phyloP scores from a whole-genome alignment of 129 eudicot genomes.

The Solidago caesia region DNA sequence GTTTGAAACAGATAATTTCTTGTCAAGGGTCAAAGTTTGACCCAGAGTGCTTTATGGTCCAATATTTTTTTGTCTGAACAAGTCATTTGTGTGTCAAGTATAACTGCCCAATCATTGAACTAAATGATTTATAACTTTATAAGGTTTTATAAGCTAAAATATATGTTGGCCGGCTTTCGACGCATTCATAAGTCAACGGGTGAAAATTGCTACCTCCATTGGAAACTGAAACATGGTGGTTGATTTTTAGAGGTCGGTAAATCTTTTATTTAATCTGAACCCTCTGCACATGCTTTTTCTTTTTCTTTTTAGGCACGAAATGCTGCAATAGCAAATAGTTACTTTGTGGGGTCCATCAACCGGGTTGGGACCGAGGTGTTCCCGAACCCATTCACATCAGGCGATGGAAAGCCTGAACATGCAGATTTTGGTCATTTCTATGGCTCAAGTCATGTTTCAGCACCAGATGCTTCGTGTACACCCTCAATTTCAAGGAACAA shows the following conservation, averaged over 20 bases:
- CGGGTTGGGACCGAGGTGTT: constrained; percentile 95
- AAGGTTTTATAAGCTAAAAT: too few species aligned
- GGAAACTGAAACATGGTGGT: background rate
- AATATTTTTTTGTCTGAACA: too few species aligned
- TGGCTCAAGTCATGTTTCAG: constrained; percentile 90
- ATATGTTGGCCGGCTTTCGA: too few species aligned
- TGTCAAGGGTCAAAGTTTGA: too few species aligned
- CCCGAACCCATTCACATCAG: constrained; percentile 95
- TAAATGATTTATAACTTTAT: too few species aligned
- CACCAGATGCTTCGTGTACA: constrained; percentile 93
- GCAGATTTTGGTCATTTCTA: constrained; percentile 96
- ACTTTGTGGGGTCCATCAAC: constrained; percentile 90
- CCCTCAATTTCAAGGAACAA: constrained; percentile 82
- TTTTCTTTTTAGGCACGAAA: constrained; percentile 71
- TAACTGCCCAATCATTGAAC: too few species aligned
- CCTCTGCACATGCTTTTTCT: background rate
- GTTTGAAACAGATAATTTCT: too few species aligned
- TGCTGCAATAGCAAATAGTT: constrained; percentile 97
- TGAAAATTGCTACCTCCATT: too few species aligned
- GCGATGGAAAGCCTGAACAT: constrained; percentile 96
- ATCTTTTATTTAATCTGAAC: constrained; percentile 8
- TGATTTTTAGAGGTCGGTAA: background rate
- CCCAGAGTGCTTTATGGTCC: too few species aligned
- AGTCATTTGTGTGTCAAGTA: too few species aligned
- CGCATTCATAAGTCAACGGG: too few species aligned